phyloP scores from a whole-genome alignment of 768 basidiomycete genomes.

The Suillus fuscotomentosus region DNA sequence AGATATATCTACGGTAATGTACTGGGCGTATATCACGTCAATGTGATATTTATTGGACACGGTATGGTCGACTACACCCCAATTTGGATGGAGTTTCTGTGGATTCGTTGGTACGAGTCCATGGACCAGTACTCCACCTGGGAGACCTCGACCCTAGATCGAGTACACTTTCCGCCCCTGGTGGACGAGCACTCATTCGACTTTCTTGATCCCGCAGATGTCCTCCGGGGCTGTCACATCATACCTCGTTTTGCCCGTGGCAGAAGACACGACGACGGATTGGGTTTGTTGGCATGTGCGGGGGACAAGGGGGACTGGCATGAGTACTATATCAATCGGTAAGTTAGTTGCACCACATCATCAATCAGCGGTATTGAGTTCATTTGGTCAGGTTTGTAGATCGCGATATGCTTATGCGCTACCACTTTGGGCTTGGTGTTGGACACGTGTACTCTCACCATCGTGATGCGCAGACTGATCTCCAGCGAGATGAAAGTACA shows the following conservation, averaged over 20 bases:
- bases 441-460: neutral
- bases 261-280: neutral
- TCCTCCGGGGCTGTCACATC: conserved; percentile 1
- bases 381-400: neutral
- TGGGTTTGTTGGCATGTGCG: neutral
- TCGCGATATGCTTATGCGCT: neutral
- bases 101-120: neutral
- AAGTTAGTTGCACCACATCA: neutral
- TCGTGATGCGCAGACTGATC: too few relatives aligned
- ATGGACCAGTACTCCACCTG: neutral
- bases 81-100: neutral
- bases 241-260: neutral
- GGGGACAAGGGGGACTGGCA: neutral
- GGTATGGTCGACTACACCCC: neutral
- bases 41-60: neutral
- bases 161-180: neutral
- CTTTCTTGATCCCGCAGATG: conserved; percentile 3
- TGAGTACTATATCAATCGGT: neutral
- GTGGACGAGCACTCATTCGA: neutral
- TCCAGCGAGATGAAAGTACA: too few relatives aligned
- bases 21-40: conserved; percentile 2
- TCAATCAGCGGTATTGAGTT: neutral
- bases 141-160: neutral
- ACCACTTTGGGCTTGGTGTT: neutral
- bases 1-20: neutral